A percentile compares a stretch with the other conserved stretches of the same genome.
phyloP scores from a whole-genome alignment of 1,284 basidiomycete genomes.

The Cutaneotrichosporon spelunceum region DNA sequence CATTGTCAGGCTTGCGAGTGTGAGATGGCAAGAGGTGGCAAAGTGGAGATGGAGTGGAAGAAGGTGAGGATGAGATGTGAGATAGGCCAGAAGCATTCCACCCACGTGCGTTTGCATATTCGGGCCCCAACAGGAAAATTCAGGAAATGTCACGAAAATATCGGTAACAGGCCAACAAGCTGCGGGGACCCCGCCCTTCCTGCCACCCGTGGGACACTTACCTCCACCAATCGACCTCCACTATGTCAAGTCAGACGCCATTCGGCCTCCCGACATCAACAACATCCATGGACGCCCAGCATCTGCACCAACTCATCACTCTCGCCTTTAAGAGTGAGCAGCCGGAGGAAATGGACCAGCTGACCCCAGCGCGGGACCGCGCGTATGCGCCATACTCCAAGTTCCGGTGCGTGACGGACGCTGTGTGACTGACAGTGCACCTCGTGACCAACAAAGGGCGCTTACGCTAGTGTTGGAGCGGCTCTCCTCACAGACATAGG shows the following conservation, averaged over 20 bases:
- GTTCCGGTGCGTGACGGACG: constrained; percentile 57
- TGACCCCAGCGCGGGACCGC: constrained; percentile 56
- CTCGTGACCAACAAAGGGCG: background rate
- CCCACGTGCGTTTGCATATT: background rate
- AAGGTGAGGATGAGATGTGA: background rate
- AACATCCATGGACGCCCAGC: constrained; percentile 20
- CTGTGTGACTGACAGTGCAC: background rate
- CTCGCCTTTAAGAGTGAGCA: constrained; percentile 34
- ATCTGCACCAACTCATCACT: constrained; percentile 41
- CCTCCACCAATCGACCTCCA: background rate
- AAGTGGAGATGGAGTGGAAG: background rate
- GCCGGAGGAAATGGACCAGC: constrained; percentile 2
- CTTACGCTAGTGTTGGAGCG: constrained; percentile 64
- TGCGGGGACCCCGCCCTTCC: background rate
- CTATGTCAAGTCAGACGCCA: background rate
- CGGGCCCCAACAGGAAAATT: too few species aligned
- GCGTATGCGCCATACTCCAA: constrained; percentile 76
- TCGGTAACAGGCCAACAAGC: too few species aligned
- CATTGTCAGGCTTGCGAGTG: background rate
- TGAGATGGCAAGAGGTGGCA: background rate
- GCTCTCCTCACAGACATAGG: constrained; percentile 69
- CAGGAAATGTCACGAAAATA: too few species aligned
- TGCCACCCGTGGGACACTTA: background rate
- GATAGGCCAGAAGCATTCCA: background rate
- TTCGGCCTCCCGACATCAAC: background rate